Conservation (phyloP, 2,329 filamentous ascomycete genomes). For the Aaosphaeria arxii region DNA sequence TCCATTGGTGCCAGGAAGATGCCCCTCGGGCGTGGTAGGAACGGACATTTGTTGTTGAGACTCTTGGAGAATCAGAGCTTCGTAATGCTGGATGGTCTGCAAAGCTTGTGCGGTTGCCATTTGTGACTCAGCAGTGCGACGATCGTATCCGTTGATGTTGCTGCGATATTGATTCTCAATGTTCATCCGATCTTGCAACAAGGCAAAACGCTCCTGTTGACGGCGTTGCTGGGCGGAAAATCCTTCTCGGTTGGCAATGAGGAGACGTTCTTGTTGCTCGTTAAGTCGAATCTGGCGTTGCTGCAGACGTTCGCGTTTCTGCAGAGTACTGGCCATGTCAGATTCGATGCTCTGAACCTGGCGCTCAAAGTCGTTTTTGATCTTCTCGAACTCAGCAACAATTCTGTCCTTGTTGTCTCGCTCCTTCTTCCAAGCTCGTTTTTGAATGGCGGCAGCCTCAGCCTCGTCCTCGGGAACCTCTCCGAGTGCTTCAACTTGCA, state of each 20-base stretch:
- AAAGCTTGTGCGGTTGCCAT: constrained; percentile 33
- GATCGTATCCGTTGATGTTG: constrained; percentile 37
- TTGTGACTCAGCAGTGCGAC: constrained; percentile 38
- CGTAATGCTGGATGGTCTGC: constrained; percentile 37
- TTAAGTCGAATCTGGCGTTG: constrained; percentile 70
- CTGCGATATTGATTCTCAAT: constrained; percentile 37
- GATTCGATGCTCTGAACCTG: constrained; percentile 62
- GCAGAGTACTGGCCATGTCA: constrained; percentile 61
- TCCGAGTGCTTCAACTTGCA: constrained; percentile 63
- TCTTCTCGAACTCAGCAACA: constrained; percentile 57
- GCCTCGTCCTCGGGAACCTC: constrained; percentile 62
- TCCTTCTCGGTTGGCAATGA: constrained; percentile 64
- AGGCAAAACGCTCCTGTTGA: constrained; percentile 37
- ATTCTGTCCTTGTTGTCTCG: constrained; percentile 50
- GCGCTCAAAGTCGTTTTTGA: constrained; percentile 61
- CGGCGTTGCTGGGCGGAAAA: constrained; percentile 58
- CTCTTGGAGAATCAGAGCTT: constrained; percentile 41
- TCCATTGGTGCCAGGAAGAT: constrained; percentile 51
- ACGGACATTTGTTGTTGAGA: constrained; percentile 35
- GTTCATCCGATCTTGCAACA: constrained; percentile 31
- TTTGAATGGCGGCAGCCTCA: constrained; percentile 55
- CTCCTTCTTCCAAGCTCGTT: constrained; percentile 57
- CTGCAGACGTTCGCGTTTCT: constrained; percentile 70
- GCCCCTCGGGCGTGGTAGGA: constrained; percentile 58
- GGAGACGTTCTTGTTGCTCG: constrained; percentile 68